Base-by-base conservation (phyloP, 768 basidiomycete genomes). In the Naematelia encephala region DNA sequence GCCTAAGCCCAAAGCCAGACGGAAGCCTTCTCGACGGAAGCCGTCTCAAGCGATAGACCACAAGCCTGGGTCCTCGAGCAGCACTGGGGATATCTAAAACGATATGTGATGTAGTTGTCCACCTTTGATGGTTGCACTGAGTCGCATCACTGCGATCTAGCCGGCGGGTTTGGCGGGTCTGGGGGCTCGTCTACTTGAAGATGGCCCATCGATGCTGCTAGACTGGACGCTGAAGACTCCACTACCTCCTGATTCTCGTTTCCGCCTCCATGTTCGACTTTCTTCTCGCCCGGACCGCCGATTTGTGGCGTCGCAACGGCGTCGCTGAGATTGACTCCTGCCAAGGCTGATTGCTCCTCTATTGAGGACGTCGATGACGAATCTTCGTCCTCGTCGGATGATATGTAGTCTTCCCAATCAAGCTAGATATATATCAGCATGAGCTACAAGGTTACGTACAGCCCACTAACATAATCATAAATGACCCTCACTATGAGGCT, bases 401-500 rank as follows among this genome's bases (percentile, higher is more conserved):
- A 61, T 1, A 57, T 59, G 49, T 69, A 74, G 51, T 74, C 72
- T 34, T 61, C 55, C 25, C 63, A 64, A 46, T 66, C 64, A 34
- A 68, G 61, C 62, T 69, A 30, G 28, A 42, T 42, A 39, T 23
- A 16, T 30, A 27, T 61, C 25, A 60, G 62, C 52, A 4, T 45
- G 48, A 30, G 12, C 23, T 22, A 39, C 16, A 16, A 16, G 34
- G 16, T 39, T 16, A 16, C 16, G 34, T 39, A 12, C 25, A 5
- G 26, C 11, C 5, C 23, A 59, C 89, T 29, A 72, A 97, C 94
- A 49, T 91, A 93, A 76, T 99, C 94, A 77, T 87, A 98, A 45
- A 98, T 84, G 44, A 98, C 88, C 56, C 94, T 81, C 51, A 98
- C 90, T 28, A 97, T 83, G 22, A 98, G 81, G 64, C 90, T 93